phyloP scores from a whole-genome alignment of 192 early-diverging fungal genomes.

The Phlyctochytrium planicorne region DNA sequence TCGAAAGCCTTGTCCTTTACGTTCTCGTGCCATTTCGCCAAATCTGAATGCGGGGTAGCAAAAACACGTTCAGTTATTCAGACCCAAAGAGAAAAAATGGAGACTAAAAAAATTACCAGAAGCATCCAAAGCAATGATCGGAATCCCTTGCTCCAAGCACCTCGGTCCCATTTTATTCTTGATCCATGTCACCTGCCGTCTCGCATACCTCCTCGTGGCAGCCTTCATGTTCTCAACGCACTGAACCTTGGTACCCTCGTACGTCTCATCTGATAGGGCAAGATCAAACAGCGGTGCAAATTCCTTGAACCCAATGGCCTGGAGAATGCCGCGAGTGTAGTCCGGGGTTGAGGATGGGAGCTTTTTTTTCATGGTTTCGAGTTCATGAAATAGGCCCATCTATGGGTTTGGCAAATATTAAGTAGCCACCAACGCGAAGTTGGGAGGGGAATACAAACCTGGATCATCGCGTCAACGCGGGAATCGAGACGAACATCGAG shows the following conservation, averaged over 20 bases:
- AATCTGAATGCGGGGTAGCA: too few species aligned
- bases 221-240: conserved; percentile 82
- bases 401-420: neutral
- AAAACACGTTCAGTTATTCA: too few species aligned
- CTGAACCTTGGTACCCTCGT: conserved; percentile 44
- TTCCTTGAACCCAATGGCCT: conserved; percentile 89
- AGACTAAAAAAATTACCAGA: conserved; percentile 41
- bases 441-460: conserved; percentile 62
- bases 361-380: conserved; percentile 44
- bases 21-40: conserved; percentile 55
- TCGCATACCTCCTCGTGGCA: conserved; percentile 86
- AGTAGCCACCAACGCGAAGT: neutral
- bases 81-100: neutral
- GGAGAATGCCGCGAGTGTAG: conserved; percentile 67
- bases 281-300: conserved; percentile 62
- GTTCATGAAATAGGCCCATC: conserved; percentile 52
- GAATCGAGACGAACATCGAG: conserved; percentile 78
- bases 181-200: conserved; percentile 79
- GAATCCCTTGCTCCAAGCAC: conserved; percentile 11
- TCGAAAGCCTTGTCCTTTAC: conserved; percentile 45
- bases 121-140: conserved; percentile 63
- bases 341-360: conserved; percentile 18
- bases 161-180: conserved; percentile 61
- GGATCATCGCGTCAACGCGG: conserved; percentile 87
- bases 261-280: conserved; percentile 50